A percentile compares a stretch with the other conserved stretches of the same genome.
These are phyloP conservation scores for Parachlorella kessleri DNA, from an alignment of 139 green algal genomes.

Conservation along the genomic window DNA sequence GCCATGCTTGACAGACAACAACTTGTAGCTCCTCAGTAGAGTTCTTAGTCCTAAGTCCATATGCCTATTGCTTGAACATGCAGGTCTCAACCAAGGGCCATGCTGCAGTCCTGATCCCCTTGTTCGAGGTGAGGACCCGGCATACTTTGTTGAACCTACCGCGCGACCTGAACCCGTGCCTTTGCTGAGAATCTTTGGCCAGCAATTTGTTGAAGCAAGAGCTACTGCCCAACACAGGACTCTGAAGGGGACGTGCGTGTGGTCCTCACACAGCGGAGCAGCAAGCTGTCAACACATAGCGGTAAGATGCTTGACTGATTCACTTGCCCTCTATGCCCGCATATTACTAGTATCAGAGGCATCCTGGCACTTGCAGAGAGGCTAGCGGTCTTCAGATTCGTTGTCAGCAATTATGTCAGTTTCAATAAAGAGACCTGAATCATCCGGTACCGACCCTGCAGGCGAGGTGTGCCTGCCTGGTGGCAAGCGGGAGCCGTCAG, in stretches of 20 bases:
- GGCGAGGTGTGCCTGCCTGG: constrained; percentile 81
- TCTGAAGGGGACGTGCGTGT: constrained; percentile 43
- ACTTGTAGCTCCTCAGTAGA: neutral
- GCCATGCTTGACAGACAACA: no score
- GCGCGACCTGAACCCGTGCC: no score
- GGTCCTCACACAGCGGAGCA: constrained; percentile 60
- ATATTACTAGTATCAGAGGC: neutral
- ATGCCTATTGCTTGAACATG: neutral
- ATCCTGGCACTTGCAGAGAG: neutral
- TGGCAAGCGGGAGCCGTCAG: constrained; percentile 67
- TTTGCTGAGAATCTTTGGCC: neutral
- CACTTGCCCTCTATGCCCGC: neutral
- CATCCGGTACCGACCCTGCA: constrained; percentile 11
- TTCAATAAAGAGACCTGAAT: neutral
- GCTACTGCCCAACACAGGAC: neutral
- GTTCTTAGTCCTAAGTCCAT: neutral
- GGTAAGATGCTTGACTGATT: neutral
- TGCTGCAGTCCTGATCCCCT: constrained; percentile 58
- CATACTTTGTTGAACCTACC: neutral
- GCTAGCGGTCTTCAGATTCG: no score
- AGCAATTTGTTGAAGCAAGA: neutral
- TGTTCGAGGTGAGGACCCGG: constrained; percentile 57
- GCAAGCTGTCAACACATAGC: constrained; percentile 44
- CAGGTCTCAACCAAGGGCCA: constrained; percentile 37
- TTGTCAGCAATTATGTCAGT: no score